Evolutionary conservation across 257 asterid species (phyloP), one percentile per base, ranked within the genome.

Genomic region (Haberlea rhodopensis): DNA sequence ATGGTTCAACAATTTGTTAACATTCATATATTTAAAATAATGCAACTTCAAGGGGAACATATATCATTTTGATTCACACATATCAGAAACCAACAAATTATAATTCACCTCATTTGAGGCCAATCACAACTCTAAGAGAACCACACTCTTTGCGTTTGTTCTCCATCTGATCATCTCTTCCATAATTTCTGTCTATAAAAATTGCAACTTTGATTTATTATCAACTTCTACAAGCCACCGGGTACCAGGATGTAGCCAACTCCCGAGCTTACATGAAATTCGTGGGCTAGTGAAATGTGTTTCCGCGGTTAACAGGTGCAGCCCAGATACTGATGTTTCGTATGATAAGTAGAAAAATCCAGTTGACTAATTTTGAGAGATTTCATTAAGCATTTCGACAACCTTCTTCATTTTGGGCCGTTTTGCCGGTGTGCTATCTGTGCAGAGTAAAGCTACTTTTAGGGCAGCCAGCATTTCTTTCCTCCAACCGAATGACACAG

Each of bases 391-490:
- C 97, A 92, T 89, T 72, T 92, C 99, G 1, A 87, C 94, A 46
- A 92, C 97, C 45, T 55, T 92, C 79, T 89, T 85, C 99, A 92
- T 92, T 68, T 83, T 92, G 1, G 97, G 99, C 15, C 99, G 87
- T 65, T 89, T 92, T 23, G 99, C 97, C 3, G 99, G 99, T 46
- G 95, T 84, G 73, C 67, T 58, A 70, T 92, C 98, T 0, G 97
- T 87, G 79, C 97, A 92, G 29, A 87, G 78, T 66, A 92, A 65
- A 4, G 97, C 99, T 21, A 92, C 79, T 69, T 84, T 92, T 23
- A 92, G 66, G 0, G 97, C 87, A 32, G 96, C 85, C 31, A 94
- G 94, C 99, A 94, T 94, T 74, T 94, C 96, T 53, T 86, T 92
- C 63, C 99, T 89, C 89, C 99, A 92, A 63, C 80, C 85, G 59